Evolutionary conservation across 2,329 filamentous ascomycete genomes (phyloP), one percentile per base, ranked within the genome.

Genomic region (Arthrobotrys conoides): DNA sequence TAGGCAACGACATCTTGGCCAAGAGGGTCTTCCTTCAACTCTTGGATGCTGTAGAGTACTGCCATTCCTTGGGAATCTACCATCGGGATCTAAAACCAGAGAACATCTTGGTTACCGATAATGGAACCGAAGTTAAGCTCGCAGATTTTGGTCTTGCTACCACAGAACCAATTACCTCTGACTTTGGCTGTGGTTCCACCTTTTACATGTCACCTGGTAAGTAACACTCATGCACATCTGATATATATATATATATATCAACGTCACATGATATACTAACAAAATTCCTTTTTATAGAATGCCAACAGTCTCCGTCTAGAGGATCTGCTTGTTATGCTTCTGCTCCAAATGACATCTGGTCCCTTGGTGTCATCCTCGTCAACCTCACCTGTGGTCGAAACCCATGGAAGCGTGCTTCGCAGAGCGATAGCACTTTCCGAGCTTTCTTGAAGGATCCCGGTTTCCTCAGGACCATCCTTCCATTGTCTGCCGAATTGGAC

Each of bases 201-300:
- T 98, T 98, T 83, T 99, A 99, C 87, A 99, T 98, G 96, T 97
- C 94, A 83, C 96, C 96, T 89, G 95, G 95, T 97, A 92, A 85
- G 89, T 38, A 16, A n/a, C 27, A 27, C 12, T 24, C 20, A 51
- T 24, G 24, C 12, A 22, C 12, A 51, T 87, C 36, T 16, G 27
- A 80, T 81, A 77, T 59, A 46, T 57, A 55, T 68, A 49, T 75
- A 41, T 24, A 64, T 79, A 72, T 4, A 51, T 18, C 9, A 16
- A 55, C 9, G 3, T 55, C 24, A 36, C 9, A 33, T 36, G 30
- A 38, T 41, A 38, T 41, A 9, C 57, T 61, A 61, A 63, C 57
- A 18, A 10, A 59, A 3, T 14, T 36, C 44, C 30, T 30, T 30
- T 49, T 66, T 81, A 69, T 85, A 97, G 96, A 99, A 89, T 99